Evolutionary conservation across 345 rosid genomes (phyloP).

Genomic region (Arabis alpina): DNA sequence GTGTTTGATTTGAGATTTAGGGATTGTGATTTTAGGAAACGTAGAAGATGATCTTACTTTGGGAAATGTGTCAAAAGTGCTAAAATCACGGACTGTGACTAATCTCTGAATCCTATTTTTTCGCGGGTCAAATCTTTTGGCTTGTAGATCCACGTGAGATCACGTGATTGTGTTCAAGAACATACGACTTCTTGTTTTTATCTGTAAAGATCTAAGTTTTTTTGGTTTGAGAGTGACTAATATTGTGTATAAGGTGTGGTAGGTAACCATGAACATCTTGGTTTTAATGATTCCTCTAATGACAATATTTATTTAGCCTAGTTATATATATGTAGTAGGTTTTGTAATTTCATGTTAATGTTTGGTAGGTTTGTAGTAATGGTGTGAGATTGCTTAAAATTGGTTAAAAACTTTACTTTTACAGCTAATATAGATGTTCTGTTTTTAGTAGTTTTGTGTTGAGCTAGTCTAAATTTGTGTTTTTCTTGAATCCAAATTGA

Average conservation of each 20-base stretch:
- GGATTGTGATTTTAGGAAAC: no score
- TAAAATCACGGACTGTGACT: conserved; percentile 32
- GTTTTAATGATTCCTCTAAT: background rate
- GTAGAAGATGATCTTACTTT: conserved; percentile 24
- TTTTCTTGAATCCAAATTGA: no score
- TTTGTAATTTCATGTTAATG: no score
- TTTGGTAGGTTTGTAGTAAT: no score
- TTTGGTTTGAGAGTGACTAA: background rate
- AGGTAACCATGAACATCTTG: background rate
- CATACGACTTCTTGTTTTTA: no score
- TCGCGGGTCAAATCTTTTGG: conserved; percentile 30
- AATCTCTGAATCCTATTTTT: conserved; percentile 30
- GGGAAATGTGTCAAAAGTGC: background rate
- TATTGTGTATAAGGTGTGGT: background rate
- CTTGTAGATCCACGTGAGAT: conserved; percentile 42
- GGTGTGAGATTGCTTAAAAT: no score
- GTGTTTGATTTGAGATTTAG: background rate
- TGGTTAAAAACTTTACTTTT: no score
- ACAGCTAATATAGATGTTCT: background rate
- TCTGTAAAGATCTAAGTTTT: no score
- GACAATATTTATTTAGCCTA: no score
- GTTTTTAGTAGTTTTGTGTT: background rate
- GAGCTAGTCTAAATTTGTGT: background rate
- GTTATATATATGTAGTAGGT: no score
- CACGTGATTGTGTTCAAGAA: conserved; percentile 36